These are phyloP conservation scores for Fraxinus paxiana DNA, from an alignment of 305 asterid species.

Conservation along the genomic window DNA sequence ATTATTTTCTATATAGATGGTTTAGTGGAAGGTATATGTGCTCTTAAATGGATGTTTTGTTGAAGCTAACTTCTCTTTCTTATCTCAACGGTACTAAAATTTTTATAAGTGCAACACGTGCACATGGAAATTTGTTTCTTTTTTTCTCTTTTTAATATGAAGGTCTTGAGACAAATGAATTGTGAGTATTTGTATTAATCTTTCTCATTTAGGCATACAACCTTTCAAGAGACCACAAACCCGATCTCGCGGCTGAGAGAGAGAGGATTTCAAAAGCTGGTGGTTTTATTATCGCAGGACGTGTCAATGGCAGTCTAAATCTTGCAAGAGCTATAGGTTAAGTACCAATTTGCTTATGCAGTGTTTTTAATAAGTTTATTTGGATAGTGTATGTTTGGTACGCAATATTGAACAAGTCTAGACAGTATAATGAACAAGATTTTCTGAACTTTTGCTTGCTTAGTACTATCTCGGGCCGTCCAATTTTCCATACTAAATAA, in stretches of 20 bases:
- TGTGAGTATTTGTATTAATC: slow-evolving; percentile 10
- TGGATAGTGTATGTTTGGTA: neutral
- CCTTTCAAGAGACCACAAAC: slow-evolving; percentile 93
- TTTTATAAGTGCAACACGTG: neutral
- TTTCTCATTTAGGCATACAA: slow-evolving; percentile 61
- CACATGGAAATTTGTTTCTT: neutral
- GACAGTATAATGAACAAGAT: neutral
- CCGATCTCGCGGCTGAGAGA: slow-evolving; percentile 83
- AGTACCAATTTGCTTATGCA: neutral
- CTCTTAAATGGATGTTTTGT: neutral
- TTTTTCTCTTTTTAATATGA: neutral
- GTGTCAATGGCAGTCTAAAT: slow-evolving; percentile 89
- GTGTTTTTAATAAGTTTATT: neutral
- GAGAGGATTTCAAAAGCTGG: slow-evolving; percentile 88
- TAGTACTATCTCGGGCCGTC: neutral
- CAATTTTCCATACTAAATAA: neutral
- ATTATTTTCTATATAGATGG: neutral
- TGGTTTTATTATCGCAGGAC: slow-evolving; percentile 89
- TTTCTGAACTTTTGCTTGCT: neutral
- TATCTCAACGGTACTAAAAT: neutral
- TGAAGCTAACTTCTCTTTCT: neutral
- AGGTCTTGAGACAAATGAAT: slow-evolving; percentile 12
- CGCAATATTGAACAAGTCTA: neutral
- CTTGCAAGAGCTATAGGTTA: slow-evolving; percentile 92
- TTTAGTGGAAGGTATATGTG: neutral